phyloP scores from a whole-genome alignment of 805 yeast species.

The Blastobotrys mokoenaii region DNA sequence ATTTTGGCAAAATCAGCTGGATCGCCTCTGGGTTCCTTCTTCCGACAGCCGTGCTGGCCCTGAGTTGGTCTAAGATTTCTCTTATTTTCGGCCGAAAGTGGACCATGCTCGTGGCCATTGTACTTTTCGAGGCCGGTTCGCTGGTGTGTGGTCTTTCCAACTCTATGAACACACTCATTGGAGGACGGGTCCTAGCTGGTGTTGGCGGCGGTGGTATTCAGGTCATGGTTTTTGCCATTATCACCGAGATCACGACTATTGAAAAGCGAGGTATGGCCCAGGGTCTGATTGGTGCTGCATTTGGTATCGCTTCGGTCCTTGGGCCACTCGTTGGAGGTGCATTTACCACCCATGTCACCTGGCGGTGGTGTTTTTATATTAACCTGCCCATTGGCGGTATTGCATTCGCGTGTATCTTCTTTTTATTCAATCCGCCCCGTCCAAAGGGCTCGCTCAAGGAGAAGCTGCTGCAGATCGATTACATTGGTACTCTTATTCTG shows the following conservation, averaged over 20 bases:
- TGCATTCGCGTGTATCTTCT: slow-evolving; percentile 21
- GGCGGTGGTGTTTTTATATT: slow-evolving; percentile 49
- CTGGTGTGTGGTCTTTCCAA: slow-evolving; percentile 35
- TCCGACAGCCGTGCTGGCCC: slow-evolving; percentile 57
- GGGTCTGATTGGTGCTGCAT: slow-evolving; percentile 43
- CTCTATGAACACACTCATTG: slow-evolving; percentile 51
- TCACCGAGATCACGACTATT: slow-evolving; percentile 68
- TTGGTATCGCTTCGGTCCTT: slow-evolving; percentile 32
- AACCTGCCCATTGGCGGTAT: slow-evolving; percentile 36
- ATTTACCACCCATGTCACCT: slow-evolving; percentile 36
- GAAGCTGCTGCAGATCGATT: slow-evolving; percentile 43
- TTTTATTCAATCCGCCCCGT: slow-evolving; percentile 25
- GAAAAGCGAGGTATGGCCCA: slow-evolving; percentile 73
- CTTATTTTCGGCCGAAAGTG: slow-evolving; percentile 37
- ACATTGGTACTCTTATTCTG: slow-evolving; percentile 37
- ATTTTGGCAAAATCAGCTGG: slow-evolving; percentile 42
- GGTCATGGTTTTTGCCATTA: slow-evolving; percentile 62
- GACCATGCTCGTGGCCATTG: slow-evolving; percentile 32
- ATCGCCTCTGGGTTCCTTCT: slow-evolving; percentile 56
- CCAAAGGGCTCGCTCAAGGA: slow-evolving; percentile 35
- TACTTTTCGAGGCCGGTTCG: slow-evolving; percentile 36
- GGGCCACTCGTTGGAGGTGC: slow-evolving; percentile 54
- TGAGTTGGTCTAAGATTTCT: slow-evolving; percentile 52
- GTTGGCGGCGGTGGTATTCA: slow-evolving; percentile 85
- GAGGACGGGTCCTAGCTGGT: slow-evolving; percentile 74